Conservation (phyloP, 306 rosid species). For the Cicer chorassanicum region DNA sequence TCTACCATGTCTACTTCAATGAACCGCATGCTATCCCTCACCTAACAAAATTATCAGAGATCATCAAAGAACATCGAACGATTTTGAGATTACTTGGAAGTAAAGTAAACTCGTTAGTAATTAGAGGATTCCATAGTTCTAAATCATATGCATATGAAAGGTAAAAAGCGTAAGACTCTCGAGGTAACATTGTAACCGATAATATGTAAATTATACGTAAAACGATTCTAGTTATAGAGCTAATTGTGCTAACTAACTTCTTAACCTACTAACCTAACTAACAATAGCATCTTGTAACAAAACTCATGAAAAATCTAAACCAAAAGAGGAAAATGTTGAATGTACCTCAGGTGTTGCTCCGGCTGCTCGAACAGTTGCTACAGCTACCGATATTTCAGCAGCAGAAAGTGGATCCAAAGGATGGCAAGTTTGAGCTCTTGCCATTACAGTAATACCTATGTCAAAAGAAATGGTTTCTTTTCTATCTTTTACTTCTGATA, state of each 20-base stretch:
- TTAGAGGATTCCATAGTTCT: no score
- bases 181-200: no score
- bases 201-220: no score
- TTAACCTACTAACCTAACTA: no score
- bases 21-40: conserved; percentile 84
- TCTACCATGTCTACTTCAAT: conserved; percentile 73
- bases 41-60: conserved; percentile 50
- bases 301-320: conserved; percentile 17
- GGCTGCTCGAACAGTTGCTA: conserved; percentile 81
- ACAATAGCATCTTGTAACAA: neutral
- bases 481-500: conserved; percentile 37
- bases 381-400: conserved; percentile 89
- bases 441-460: conserved; percentile 66
- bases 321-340: conserved; percentile 8
- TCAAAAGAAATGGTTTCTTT: conserved; percentile 30
- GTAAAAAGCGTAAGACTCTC: no score
- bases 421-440: conserved; percentile 74
- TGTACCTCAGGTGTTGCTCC: conserved; percentile 84
- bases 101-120: no score
- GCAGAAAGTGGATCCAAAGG: conserved; percentile 83
- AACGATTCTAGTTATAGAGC: no score
- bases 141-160: no score
- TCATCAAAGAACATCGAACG: neutral
- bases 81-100: no score
- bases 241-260: no score